Conservation (phyloP, 352 stramenopile genomes). For the Phytopythium litorale region DNA sequence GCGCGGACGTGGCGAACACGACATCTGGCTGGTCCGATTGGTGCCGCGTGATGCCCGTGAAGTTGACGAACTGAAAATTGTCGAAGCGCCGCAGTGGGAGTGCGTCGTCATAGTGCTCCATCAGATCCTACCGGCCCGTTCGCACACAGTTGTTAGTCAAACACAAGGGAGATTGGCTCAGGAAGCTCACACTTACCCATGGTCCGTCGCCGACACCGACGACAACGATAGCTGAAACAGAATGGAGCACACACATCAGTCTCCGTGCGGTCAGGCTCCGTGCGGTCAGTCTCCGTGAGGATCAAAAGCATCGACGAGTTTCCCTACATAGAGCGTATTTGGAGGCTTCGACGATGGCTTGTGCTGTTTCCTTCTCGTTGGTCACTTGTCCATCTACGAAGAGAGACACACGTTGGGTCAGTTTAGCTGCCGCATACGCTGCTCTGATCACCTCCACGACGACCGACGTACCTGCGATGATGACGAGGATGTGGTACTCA, state of each 20-base stretch:
- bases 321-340: slow-evolving; percentile 60
- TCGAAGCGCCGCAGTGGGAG: slow-evolving; percentile 59
- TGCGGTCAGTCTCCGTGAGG: background rate
- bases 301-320: background rate
- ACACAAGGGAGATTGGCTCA: background rate
- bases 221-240: slow-evolving; percentile 59
- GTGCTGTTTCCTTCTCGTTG: slow-evolving; percentile 53
- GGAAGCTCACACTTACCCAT: slow-evolving; percentile 28
- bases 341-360: slow-evolving; percentile 69
- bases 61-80: slow-evolving; percentile 83
- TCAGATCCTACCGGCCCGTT: slow-evolving; percentile 28
- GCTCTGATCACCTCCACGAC: background rate
- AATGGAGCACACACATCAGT: background rate
- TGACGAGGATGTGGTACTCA: slow-evolving; percentile 71
- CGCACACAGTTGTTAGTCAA: background rate
- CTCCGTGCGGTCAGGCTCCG: background rate
- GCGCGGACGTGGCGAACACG: slow-evolving; percentile 55
- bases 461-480: slow-evolving; percentile 40
- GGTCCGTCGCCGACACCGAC: slow-evolving; percentile 74
- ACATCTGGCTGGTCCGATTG: slow-evolving; percentile 31
- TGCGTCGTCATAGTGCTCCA: slow-evolving; percentile 60
- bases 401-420: too few species aligned
- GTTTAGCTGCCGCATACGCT: background rate
- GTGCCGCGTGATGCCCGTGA: slow-evolving; percentile 44
- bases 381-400: slow-evolving; percentile 58